Base-by-base conservation (phyloP, 192 early-diverging fungal species). In the Mortierella hygrophila region DNA sequence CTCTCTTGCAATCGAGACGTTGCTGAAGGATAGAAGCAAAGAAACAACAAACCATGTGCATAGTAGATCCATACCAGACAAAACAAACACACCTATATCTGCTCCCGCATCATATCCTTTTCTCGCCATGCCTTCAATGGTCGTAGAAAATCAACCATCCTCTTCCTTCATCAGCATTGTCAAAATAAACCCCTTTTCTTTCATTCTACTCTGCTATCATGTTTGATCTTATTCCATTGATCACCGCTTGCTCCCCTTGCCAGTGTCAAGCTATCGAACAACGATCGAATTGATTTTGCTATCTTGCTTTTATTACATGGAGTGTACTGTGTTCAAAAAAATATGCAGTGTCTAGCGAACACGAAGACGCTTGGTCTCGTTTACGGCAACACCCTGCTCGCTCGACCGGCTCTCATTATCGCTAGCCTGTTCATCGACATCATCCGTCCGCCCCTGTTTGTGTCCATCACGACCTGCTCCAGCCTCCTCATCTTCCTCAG, bases 281-380 rank as follows among this genome's bases (percentile, higher is more conserved):
- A 40, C 3, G 38, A 40, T 40, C 38, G 38, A 40, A 3, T 40
- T 40, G 38, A 3, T 40, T 40, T 11, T 46, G 1, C 44, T 46
- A 46, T 15, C 9, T 52, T 52, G 18, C 49, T 18, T 75, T 20
- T 75, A 41, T 75, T 54, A 40, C 38, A 63, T 37, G 54, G 38
- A 40, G 38, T 40, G 1, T 40, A 40, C 38, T 40, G 73, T 76
- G 63, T 8, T 40, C 26, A 55, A 55, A 55, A 65, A 29, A 41
- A 40, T 5, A 55, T 11, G 26, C 38, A 40, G 38, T 40, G 38
- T n/a, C 29, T 71, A 86, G 20, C 20, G 69, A 13, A 78, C 72
- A 44, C 84, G 84, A 71, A 86, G 77, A 15, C 84, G 84, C 46
- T 86, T 86, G 6, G 78, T 47, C 47, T 74, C 79, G 55, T 85